phyloP scores from a whole-genome alignment of 352 stramenopile genomes.

The Globisporangium heterothallicum region DNA sequence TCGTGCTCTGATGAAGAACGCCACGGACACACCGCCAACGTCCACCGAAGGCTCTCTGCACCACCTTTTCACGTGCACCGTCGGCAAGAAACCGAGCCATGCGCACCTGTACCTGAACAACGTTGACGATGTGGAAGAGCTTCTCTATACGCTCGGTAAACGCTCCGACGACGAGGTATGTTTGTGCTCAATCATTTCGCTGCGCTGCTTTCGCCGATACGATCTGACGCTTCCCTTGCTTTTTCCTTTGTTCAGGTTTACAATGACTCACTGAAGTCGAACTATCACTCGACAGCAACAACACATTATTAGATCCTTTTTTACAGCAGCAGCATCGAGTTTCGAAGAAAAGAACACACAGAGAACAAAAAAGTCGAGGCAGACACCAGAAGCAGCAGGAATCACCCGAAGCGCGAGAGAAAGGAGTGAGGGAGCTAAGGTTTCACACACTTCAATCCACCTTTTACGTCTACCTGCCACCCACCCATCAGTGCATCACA shows the following conservation, averaged over 20 bases:
- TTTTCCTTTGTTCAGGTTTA: background rate
- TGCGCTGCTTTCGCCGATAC: slow-evolving; percentile 1
- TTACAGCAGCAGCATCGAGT: too few species aligned
- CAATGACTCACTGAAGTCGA: background rate
- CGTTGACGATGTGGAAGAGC: slow-evolving; percentile 78
- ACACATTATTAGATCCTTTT: slow-evolving; percentile 1
- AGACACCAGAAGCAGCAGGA: too few species aligned
- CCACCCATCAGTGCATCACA: too few species aligned
- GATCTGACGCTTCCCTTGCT: background rate
- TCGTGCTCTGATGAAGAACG: slow-evolving; percentile 6
- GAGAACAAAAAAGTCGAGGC: too few species aligned
- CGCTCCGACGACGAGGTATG: slow-evolving; percentile 17
- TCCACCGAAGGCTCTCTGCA: slow-evolving; percentile 55
- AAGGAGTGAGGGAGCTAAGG: too few species aligned
- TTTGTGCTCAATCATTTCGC: background rate
- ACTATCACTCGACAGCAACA: background rate
- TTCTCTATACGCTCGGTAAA: slow-evolving; percentile 62
- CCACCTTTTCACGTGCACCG: slow-evolving; percentile 89
- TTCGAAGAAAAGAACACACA: too few species aligned
- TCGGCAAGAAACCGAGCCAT: slow-evolving; percentile 90
- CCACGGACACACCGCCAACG: slow-evolving; percentile 16
- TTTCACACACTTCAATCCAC: too few species aligned
- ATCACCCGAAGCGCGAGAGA: too few species aligned
- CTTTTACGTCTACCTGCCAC: too few species aligned
- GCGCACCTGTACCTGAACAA: slow-evolving; percentile 90